Evolutionary conservation across 176 grass and related monocot genomes (phyloP), one percentile per base, ranked within the genome.

Genomic region (Musa beccarii): DNA sequence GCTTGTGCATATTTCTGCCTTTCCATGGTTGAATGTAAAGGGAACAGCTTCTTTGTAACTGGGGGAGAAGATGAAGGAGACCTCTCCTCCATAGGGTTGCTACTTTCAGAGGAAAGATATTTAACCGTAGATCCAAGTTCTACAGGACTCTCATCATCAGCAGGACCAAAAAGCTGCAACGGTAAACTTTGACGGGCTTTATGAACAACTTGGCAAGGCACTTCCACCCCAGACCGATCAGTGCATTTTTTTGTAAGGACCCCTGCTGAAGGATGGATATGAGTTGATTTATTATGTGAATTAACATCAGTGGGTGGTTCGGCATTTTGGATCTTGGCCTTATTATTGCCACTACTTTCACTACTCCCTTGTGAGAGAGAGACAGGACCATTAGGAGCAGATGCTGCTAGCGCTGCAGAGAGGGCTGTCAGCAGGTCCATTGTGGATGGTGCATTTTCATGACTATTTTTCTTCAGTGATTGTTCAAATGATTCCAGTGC

Each of bases 61-160:
- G 95, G 95, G 3, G 91, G 95, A 51, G 95, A 99, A 59, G 90
- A 90, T 9, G 91, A 94, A 10, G 95, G 95, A 69, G 95, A 99
- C 76, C 87, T 87, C 81, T 94, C 95, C 8, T 99, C 95, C 81
- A 95, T 80, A 78, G 96, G 96, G 59, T 99, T 99, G 69, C 96
- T 99, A 73, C 96, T 99, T 79, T 99, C 96, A 20, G 96, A 99
- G 64, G 96, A 99, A 4, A 95, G 79, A 79, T 99, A 99, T 76
- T 99, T 99, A 51, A 84, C 94, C 57, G 85, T 61, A 75, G 83
- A 81, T 59, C 86, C 83, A 73, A 88, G 68, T 71, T 89, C 94
- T 7, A 81, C 55, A 77, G 81, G 91, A 71, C 90, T 86, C 63
- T 89, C 87, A 14, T 88, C 94, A 51, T 79, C 87, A 2, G 80